Evolutionary conservation across 495 filamentous ascomycete genomes (phyloP), one percentile per base, ranked within the genome.

Genomic region (Lichenothelia convexa): DNA sequence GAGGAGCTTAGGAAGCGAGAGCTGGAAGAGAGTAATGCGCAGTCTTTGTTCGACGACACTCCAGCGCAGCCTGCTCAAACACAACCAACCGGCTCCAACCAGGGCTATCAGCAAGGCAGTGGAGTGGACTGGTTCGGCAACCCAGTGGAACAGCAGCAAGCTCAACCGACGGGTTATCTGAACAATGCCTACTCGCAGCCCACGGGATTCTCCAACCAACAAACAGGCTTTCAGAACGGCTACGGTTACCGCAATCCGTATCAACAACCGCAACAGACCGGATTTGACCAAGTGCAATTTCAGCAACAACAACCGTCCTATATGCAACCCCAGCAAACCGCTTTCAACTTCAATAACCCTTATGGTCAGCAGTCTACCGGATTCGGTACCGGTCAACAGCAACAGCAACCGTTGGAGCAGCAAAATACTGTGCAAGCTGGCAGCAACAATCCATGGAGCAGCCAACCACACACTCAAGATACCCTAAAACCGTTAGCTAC

Each of bases 111-210:
- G 58, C 91, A 99, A 57, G 86, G 92, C 48, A 71, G 72, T 38
- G 80, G 81, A 6, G 91, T 99, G 19, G 91, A 99, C 55, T 94
- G 86, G 73, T 85, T 83, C 41, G 91, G 87, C 18, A 99, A 99
- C 58, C 83, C 82, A 12, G 75, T 94, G 41, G 71, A 78, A 13
- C 71, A 71, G 53, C 68, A 71, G 47, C 64, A 71, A 45, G 78
- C 85, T 35, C 71, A 74, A 46, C 81, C 62, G 23, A 79, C 91
- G 5, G 91, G 85, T 15, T 94, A 75, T 52, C 60, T 93, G 44
- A 78, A 78, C 58, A 84, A 78, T 51, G 73, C 82, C 31, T 93
- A 92, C 50, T 77, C 80, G 19, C 74, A 79, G 46, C 70, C 70
- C 4, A 56, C 53, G 0, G 52, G 54, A 7, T 20, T 49, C 20